These are phyloP conservation scores for Cercospora sp. DNA, from an alignment of 2,329 filamentous ascomycete genomes.

Conservation along the genomic window DNA sequence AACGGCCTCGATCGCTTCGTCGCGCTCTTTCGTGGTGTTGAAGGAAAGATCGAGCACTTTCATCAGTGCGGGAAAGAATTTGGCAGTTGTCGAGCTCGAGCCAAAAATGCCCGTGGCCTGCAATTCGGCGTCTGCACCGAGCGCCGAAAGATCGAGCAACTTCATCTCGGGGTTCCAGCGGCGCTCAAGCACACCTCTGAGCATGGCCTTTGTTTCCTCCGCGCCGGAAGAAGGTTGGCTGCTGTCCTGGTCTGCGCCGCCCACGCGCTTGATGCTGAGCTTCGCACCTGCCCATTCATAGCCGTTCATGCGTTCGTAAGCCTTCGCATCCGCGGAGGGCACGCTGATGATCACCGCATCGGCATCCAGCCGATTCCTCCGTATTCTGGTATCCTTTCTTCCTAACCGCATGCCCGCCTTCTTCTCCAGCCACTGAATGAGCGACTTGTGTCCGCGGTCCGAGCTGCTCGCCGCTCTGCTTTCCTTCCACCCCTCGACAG, in stretches of 20 bases:
- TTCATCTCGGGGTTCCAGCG: conserved; percentile 74
- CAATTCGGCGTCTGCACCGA: conserved; percentile 72
- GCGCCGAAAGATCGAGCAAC: conserved; percentile 77
- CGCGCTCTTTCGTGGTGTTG: conserved; percentile 68
- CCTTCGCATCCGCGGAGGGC: conserved; percentile 38
- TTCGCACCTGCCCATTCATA: conserved; percentile 45
- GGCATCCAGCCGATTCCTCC: conserved; percentile 41
- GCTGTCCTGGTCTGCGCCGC: conserved; percentile 22
- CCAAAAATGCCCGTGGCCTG: conserved; percentile 74
- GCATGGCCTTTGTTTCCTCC: conserved; percentile 61
- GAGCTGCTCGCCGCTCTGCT: conserved; percentile 40
- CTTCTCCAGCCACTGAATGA: conserved; percentile 46
- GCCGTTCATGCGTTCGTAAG: conserved; percentile 44
- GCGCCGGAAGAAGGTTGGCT: conserved; percentile 41
- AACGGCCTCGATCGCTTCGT: conserved; percentile 77
- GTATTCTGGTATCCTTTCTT: conserved; percentile 40
- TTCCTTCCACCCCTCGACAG: conserved; percentile 45
- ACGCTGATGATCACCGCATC: conserved; percentile 42
- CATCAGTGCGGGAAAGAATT: conserved; percentile 92
- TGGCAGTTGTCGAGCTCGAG: conserved; percentile 69
- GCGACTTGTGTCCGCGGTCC: conserved; percentile 41
- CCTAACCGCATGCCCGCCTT: conserved; percentile 40
- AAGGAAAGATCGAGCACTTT: conserved; percentile 78
- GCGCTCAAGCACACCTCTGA: conserved; percentile 69
- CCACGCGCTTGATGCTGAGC: conserved; percentile 40